Evolutionary conservation across 345 rosid genomes (phyloP).

Genomic region (Viola odorata): DNA sequence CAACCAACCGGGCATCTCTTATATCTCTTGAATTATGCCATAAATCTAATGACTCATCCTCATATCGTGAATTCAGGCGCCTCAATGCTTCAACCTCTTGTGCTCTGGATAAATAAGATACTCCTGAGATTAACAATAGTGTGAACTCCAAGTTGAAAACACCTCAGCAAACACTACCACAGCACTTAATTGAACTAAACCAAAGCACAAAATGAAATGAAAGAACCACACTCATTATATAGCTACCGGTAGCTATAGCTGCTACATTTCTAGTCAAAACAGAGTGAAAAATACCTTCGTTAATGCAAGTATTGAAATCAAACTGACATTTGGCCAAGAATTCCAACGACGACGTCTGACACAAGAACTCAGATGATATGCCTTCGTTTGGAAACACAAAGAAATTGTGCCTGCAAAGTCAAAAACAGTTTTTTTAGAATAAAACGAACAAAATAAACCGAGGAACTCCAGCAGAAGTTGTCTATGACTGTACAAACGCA

Average conservation of each 20-base stretch:
- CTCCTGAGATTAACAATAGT: constrained; percentile 51
- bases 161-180: constrained; percentile 3
- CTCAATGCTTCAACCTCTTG: constrained; percentile 56
- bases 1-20: constrained; percentile 36
- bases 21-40: neutral
- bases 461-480: too few relatives aligned
- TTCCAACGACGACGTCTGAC: constrained; percentile 80
- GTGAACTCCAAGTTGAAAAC: too few relatives aligned
- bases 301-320: constrained; percentile 79
- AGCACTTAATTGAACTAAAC: too few relatives aligned
- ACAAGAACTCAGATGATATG: constrained; percentile 58
- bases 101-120: constrained; percentile 88
- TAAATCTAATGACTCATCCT: constrained; percentile 31
- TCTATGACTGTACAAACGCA: constrained; percentile 21
- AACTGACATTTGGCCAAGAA: constrained; percentile 86
- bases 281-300: constrained; percentile 44
- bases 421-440: neutral
- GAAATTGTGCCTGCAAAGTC: constrained; percentile 66
- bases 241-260: neutral
- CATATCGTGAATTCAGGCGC: constrained; percentile 26
- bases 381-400: constrained; percentile 68
- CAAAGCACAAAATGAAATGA: too few relatives aligned
- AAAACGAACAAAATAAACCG: too few relatives aligned
- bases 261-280: neutral
- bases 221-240: neutral